Evolutionary conservation across 495 filamentous ascomycete species (phyloP).

Genomic region (Penicillium pulvis): DNA sequence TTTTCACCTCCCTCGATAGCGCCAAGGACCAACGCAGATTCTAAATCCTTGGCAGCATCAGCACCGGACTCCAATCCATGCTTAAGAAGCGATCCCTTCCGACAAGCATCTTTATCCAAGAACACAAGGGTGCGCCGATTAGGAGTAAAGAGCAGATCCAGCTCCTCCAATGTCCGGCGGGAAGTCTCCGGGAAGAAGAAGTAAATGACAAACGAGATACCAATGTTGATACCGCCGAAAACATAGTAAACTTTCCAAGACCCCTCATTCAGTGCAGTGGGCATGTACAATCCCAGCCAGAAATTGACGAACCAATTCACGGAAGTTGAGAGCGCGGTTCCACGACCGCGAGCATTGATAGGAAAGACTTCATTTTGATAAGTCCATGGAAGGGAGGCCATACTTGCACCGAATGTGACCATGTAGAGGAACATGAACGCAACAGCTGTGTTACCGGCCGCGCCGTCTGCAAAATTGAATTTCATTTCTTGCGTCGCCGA

Average conservation of each 20-base stretch:
- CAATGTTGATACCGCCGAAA: background rate
- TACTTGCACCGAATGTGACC: slow-evolving; percentile 6
- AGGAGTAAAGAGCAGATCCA: background rate
- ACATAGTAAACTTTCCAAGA: slow-evolving; percentile 3
- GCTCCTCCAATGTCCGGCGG: slow-evolving; percentile 4
- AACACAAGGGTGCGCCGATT: background rate
- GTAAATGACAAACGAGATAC: slow-evolving; percentile 1
- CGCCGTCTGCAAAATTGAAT: background rate
- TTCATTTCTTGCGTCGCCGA: background rate
- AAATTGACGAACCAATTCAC: slow-evolving; percentile 6
- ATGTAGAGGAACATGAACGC: slow-evolving; percentile 5
- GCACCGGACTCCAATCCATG: slow-evolving; percentile 2
- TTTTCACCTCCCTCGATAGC: background rate
- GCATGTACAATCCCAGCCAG: slow-evolving; percentile 2
- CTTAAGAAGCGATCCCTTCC: slow-evolving; percentile 1
- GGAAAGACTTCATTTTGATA: slow-evolving; percentile 6
- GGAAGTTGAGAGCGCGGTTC: slow-evolving; percentile 3
- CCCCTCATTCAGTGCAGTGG: slow-evolving; percentile 2
- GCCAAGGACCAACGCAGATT: background rate
- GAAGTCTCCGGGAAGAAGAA: slow-evolving; percentile 7
- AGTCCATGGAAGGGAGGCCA: slow-evolving; percentile 4
- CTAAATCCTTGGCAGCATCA: slow-evolving; percentile 1
- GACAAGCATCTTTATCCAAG: slow-evolving; percentile 5
- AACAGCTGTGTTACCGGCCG: background rate
- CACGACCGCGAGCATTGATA: background rate